Evolutionary conservation across 352 stramenopile species (phyloP), one percentile per base, ranked within the genome.

Genomic region (Phytopythium oedochilum): DNA sequence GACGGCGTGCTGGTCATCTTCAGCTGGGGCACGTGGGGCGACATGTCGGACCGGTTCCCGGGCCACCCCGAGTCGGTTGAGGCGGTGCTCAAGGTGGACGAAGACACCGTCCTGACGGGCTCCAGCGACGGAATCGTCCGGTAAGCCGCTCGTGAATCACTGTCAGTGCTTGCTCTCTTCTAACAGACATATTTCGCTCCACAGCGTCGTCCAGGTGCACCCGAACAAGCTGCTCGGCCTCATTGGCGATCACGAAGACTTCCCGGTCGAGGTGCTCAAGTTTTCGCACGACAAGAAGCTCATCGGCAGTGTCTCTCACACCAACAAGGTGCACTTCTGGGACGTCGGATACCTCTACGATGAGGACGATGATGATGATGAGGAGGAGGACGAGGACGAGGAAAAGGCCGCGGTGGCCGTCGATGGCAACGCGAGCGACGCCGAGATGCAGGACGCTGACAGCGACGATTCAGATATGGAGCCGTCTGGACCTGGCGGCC

Each of bases 151-250:
- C 4, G n/a, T 32, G 18, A 29, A 29, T 28, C n/a, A 42, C 14
- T 20, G 22, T 31, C n/a, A 9, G 17, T 42, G 11, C 25, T 5
- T 51, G 23, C 43, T 9, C 7, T 39, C 52, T 38, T 40, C 29
- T 68, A 15, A 59, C 46, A 59, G 1, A 43, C 8, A 35, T 34
- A 23, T 51, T 54, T 10, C 39, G 26, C 51, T 5, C 32, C 15
- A 31, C 40, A 89, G 84, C 35, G 90, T 98, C 28, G 94, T 98
- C 34, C 89, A 97, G 67, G 57, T 99, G 40, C 86, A 98, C 55
- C 97, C 96, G 12, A 98, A 98, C 75, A 97, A 97, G 60, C 70
- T 99, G 5, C 75, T 99, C 26, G 96, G 96, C 31, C 77, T 99
- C n/a, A 86, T 99, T 38, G 96, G 96, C 20, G 82, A 97, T 55